phyloP scores from a whole-genome alignment of 192 early-diverging fungal species.

The Entophlyctis luteolus region DNA sequence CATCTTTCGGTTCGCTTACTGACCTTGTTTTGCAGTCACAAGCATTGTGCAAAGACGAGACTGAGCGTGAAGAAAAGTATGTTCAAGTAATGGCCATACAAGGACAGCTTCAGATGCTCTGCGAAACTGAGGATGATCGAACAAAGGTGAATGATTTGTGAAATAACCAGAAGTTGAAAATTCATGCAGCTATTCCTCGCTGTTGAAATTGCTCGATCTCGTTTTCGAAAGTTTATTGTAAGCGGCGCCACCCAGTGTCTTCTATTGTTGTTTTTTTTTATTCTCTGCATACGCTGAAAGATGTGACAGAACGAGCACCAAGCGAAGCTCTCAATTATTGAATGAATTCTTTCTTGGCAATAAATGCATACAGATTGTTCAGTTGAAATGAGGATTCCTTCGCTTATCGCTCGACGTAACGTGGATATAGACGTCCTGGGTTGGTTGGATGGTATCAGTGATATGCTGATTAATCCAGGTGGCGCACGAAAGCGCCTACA shows the following conservation, averaged over 20 bases:
- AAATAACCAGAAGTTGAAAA: neutral
- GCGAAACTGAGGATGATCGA: slow-evolving; percentile 2
- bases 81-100: neutral
- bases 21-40: neutral
- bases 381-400: too few relatives aligned
- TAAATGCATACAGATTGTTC: too few relatives aligned
- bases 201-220: neutral
- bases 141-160: neutral
- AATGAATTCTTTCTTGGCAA: too few relatives aligned
- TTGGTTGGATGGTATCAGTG: too few relatives aligned
- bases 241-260: too few relatives aligned
- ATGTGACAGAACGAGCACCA: neutral
- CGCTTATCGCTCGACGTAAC: too few relatives aligned
- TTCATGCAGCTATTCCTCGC: slow-evolving; percentile 5
- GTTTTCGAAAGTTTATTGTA: neutral
- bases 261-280: neutral
- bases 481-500: too few relatives aligned
- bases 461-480: too few relatives aligned
- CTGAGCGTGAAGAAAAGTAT: neutral
- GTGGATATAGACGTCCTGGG: too few relatives aligned
- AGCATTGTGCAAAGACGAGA: neutral
- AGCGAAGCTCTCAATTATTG: neutral
- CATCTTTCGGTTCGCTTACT: too few relatives aligned
- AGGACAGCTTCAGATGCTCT: slow-evolving; percentile 10
- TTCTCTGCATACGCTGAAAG: neutral